Conservation (phyloP, 2,329 filamentous ascomycete species). For the Fusarium oligoseptatum region DNA sequence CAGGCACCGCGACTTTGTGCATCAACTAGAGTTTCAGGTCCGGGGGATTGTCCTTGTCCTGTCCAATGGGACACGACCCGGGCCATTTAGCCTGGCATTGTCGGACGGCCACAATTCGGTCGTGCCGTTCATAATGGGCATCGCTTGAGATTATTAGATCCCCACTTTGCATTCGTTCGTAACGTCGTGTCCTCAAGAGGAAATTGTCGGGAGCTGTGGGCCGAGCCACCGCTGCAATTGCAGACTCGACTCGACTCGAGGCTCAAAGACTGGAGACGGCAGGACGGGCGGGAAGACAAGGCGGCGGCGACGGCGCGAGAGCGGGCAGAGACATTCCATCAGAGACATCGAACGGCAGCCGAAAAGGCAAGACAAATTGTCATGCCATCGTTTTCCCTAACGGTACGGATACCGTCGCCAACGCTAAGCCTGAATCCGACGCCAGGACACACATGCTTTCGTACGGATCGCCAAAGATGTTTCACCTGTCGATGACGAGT, state of each 20-base stretch:
- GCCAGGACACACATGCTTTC: slow-evolving; percentile 28
- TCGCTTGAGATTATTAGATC: slow-evolving; percentile 32
- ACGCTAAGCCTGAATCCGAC: slow-evolving; percentile 22
- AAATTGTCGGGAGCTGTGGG: slow-evolving; percentile 33
- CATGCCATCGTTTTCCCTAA: slow-evolving; percentile 22
- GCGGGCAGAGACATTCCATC: slow-evolving; percentile 27
- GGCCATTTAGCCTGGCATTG: slow-evolving; percentile 29
- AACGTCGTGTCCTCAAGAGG: slow-evolving; percentile 29
- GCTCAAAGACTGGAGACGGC: slow-evolving; percentile 29
- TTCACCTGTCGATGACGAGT: slow-evolving; percentile 38
- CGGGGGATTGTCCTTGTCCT: slow-evolving; percentile 12
- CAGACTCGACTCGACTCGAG: neutral
- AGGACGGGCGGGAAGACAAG: slow-evolving; percentile 4
- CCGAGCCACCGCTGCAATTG: slow-evolving; percentile 9
- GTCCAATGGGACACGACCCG: slow-evolving; percentile 50
- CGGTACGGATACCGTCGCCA: neutral
- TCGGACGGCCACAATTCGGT: slow-evolving; percentile 43
- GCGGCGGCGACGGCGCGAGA: slow-evolving; percentile 18
- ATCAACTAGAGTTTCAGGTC: slow-evolving; percentile 54
- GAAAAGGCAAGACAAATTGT: slow-evolving; percentile 25
- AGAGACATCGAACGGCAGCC: slow-evolving; percentile 30
- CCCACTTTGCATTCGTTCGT: slow-evolving; percentile 36
- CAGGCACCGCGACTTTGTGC: slow-evolving; percentile 47
- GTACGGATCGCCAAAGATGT: slow-evolving; percentile 38
- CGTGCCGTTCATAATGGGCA: slow-evolving; percentile 42